Percentiles rank a stretch among this genome's conserved stretches.
These are phyloP conservation scores for Stemphylium lycopersici DNA, from an alignment of 2,329 filamentous ascomycete genomes.

Conservation along the genomic window DNA sequence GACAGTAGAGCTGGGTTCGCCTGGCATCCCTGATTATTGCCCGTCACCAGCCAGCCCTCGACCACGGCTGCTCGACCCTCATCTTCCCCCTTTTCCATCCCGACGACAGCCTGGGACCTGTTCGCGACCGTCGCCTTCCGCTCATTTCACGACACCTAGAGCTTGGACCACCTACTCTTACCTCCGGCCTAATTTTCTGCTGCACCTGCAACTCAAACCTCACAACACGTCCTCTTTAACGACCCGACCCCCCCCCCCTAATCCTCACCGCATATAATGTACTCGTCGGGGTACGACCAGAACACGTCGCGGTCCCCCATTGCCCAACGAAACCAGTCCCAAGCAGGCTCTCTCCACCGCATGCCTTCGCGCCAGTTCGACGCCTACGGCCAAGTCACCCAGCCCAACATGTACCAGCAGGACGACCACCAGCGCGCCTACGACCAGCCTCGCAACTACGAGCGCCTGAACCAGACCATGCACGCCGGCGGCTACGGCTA, in stretches of 20 bases:
- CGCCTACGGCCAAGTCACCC: slow-evolving; percentile 69
- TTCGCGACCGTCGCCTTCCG: slow-evolving; percentile 17
- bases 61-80: slow-evolving; percentile 27
- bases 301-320: slow-evolving; percentile 71
- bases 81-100: slow-evolving; percentile 22
- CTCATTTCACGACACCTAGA: slow-evolving; percentile 25
- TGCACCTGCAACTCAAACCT: slow-evolving; percentile 18
- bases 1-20: slow-evolving; percentile 11
- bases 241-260: slow-evolving; percentile 6
- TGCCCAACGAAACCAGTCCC: slow-evolving; percentile 69
- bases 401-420: slow-evolving; percentile 68
- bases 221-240: slow-evolving; percentile 9
- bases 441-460: slow-evolving; percentile 62
- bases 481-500: slow-evolving; percentile 69
- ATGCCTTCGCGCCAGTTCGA: slow-evolving; percentile 82
- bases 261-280: slow-evolving; percentile 39
- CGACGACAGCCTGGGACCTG: slow-evolving; percentile 7
- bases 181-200: slow-evolving; percentile 35
- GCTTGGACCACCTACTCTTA: slow-evolving; percentile 20
- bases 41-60: slow-evolving; percentile 28
- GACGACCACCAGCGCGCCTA: slow-evolving; percentile 66
- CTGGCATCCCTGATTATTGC: slow-evolving; percentile 27
- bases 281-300: slow-evolving; percentile 44
- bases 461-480: slow-evolving; percentile 64
- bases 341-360: slow-evolving; percentile 66